Conservation (phyloP, 1,139 yeast genomes). For the Yamadazyma kanchanaburiensis region DNA sequence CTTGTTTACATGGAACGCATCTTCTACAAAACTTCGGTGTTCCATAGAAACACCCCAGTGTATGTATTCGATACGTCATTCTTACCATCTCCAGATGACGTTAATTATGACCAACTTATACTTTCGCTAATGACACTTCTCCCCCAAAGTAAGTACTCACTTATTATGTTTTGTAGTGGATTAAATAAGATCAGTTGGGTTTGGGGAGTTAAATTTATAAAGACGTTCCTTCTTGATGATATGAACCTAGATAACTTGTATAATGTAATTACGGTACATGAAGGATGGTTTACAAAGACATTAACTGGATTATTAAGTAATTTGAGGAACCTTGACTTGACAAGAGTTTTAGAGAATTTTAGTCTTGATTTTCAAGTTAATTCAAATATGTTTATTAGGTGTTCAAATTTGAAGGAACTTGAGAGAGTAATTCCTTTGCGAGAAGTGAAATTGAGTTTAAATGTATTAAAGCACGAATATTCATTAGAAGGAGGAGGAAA, state of each 20-base stretch:
- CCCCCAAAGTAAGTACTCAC: constrained; percentile 58
- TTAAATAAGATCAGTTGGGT: constrained; percentile 68
- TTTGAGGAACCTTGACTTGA: constrained; percentile 42
- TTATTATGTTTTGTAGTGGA: constrained; percentile 78
- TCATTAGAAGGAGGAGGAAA: constrained; percentile 16
- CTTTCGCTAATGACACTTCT: constrained; percentile 37
- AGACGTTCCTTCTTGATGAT: constrained; percentile 54
- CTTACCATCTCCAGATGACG: constrained; percentile 54
- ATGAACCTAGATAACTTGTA: constrained; percentile 36
- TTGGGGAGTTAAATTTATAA: constrained; percentile 75
- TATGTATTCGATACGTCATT: constrained; percentile 76
- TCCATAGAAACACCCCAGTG: constrained; percentile 60
- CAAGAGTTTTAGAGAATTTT: constrained; percentile 31
- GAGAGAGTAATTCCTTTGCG: constrained; percentile 71
- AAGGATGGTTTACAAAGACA: constrained; percentile 85
- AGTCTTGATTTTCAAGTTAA: constrained; percentile 1
- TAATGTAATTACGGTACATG: constrained; percentile 81
- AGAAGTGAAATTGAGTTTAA: constrained; percentile 69
- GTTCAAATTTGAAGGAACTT: constrained; percentile 59
- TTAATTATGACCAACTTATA: constrained; percentile 40
- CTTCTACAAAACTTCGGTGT: constrained; percentile 54
- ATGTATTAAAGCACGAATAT: constrained; percentile 54
- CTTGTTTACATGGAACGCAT: constrained; percentile 55
- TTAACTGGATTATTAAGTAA: constrained; percentile 64
- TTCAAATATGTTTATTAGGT: constrained; percentile 18